Evolutionary conservation across 2,329 filamentous ascomycete genomes (phyloP), one percentile per base, ranked within the genome.

Genomic region (Celoporthe dispersa): DNA sequence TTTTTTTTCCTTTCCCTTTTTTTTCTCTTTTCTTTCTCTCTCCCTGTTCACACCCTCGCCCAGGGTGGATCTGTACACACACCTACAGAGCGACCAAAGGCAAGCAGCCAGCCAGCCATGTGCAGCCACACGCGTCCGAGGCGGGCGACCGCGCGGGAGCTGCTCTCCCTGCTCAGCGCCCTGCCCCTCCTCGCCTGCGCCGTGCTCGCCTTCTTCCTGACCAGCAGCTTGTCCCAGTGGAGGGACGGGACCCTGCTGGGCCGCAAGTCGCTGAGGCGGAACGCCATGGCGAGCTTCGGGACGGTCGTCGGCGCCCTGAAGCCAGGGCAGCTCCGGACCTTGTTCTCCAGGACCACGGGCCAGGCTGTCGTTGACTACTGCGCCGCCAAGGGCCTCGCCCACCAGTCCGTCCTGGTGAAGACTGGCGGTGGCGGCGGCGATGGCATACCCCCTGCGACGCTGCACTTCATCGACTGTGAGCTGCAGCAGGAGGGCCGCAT

Each of bases 221-320:
- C 68, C 48, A 67, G 67, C 68, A 67, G 57, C 39, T 68, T 61
- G 60, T 63, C 41, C 12, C 68, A 70, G 31, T 70, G 68, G 68
- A 70, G 65, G 60, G 51, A 84, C 76, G 41, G 84, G 78, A 73
- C 81, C 78, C 70, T 83, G 75, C 12, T 81, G 79, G 51, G 48
- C 39, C 60, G 65, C 51, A 70, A 48, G 65, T 64, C 64, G 11
- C 62, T 67, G 19, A 51, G 65, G 53, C 57, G 68, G 35, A 70
- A 70, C 60, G 65, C 68, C 60, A 60, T 51, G 37, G 68, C 68
- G 31, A 68, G 65, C 65, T 64, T 67, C 53, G 68, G 68, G 51
- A 70, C 68, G 5, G 48, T 39, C 59, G 55, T 68, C 65, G 64
- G 51, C 60, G 51, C 67, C 37, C n/a, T 70, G 19, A 70, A 61